phyloP scores from a whole-genome alignment of 805 yeast genomes.

The Starmerella floricola region DNA sequence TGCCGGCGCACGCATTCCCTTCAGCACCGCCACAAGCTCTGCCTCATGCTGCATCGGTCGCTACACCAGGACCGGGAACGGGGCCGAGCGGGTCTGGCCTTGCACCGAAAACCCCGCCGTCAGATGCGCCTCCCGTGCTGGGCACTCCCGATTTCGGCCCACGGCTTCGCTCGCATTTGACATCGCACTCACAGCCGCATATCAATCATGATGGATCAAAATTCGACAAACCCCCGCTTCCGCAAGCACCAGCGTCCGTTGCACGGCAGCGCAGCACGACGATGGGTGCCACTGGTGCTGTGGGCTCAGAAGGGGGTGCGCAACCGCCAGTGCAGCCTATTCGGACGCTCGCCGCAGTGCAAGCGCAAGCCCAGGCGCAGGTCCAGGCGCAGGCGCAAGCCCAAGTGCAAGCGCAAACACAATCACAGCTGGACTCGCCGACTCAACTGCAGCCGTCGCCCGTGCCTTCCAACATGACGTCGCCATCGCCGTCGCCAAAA shows the following conservation, averaged over 20 bases:
- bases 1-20: no score
- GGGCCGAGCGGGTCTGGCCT: no score
- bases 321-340: no score
- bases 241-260: constrained; percentile 5
- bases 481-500: constrained; percentile 17
- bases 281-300: constrained; percentile 1
- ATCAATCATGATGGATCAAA: constrained; percentile 15
- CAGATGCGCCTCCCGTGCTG: background rate
- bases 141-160: background rate
- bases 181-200: background rate
- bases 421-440: constrained; percentile 1
- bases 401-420: background rate
- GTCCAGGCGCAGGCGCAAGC: constrained; percentile 6
- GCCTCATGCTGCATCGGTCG: no score
- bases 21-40: no score
- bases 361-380: background rate
- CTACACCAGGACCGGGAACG: no score
- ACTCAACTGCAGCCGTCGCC: background rate
- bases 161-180: background rate
- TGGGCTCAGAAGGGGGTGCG: background rate
- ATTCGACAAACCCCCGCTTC: constrained; percentile 15
- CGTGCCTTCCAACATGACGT: constrained; percentile 6
- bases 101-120: background rate
- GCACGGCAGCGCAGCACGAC: constrained; percentile 13
- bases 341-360: no score